phyloP scores from a whole-genome alignment of 148 eudicot genomes.

The Agrostemma githago region DNA sequence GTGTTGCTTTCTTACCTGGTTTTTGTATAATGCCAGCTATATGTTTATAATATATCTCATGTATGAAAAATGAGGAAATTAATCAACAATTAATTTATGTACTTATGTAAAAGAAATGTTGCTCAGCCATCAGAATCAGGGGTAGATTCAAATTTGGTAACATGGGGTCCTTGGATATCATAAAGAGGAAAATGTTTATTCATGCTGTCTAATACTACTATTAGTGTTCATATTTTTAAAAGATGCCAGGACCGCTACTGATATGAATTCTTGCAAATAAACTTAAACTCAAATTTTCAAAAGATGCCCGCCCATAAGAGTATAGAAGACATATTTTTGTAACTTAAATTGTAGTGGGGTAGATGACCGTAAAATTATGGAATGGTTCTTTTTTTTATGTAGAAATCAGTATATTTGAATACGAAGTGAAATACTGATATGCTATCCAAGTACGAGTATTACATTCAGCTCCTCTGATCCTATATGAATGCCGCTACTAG shows the following conservation, averaged over 20 bases:
- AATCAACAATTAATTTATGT: not conserved
- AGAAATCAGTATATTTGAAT: not conserved
- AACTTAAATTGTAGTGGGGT: not conserved
- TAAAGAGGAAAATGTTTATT: not conserved
- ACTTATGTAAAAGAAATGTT: not conserved
- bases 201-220: not conserved
- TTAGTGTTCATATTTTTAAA: not conserved
- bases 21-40: not conserved
- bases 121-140: not conserved
- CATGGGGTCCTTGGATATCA: not conserved
- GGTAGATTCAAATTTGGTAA: too few relatives aligned
- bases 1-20: slow-evolving; percentile 4
- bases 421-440: not conserved
- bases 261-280: not conserved
- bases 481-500: too few relatives aligned
- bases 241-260: too few relatives aligned
- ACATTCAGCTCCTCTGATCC: not conserved
- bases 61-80: slow-evolving; percentile 8
- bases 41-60: not conserved
- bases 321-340: not conserved
- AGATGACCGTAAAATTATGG: not conserved
- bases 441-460: not conserved
- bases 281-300: not conserved
- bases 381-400: not conserved
- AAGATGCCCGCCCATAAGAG: not conserved